Evolutionary conservation across 352 stramenopile genomes (phyloP), one percentile per base, ranked within the genome.

Genomic region (Blastocystis sp.): DNA sequence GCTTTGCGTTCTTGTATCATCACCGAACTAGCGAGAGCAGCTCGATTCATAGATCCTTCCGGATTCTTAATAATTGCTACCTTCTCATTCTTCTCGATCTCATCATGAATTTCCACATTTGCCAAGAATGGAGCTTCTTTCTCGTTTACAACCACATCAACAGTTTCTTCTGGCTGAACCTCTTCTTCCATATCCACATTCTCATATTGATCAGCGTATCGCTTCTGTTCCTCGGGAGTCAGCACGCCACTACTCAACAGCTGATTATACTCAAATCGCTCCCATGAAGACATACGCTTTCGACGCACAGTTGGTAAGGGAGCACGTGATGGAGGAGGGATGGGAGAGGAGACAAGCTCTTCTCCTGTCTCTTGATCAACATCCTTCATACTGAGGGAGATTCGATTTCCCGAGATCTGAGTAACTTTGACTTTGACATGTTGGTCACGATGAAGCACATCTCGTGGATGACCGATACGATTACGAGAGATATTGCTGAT

Each of bases 21-120:
- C 27, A 94, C 97, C 6, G 93, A 94, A 91, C 98, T 96, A 66
- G 96, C 98, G 93, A 99, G 96, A 0, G 97, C 97, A 0, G 97
- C 97, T 13, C 97, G 94, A 90, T 98, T 95, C 90, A 99, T 93
- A 9, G 95, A 97, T 44, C 97, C 97, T 91, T 99, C 97, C 0
- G 97, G 97, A 91, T 99, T 99, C 90, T 98, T 98, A 0, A 99
- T 95, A 91, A 99, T 98, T 69, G 97, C 97, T 9, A 99, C 93
- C 0, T 97, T 97, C 59, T 95, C 96, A 98, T 89, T 76, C 98
- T 96, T 4, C 91, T 93, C 93, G 94, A 58, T 17, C 62, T 30
- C 60, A 96, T 93, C 0, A 95, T 98, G 91, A 58, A 40, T 37
- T 27, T 98, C 96, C 17, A 51, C 1, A 0, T 97, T 97, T 44